Conservation (phyloP, 106 monocot species). For the Dendrobium huoshanense region DNA sequence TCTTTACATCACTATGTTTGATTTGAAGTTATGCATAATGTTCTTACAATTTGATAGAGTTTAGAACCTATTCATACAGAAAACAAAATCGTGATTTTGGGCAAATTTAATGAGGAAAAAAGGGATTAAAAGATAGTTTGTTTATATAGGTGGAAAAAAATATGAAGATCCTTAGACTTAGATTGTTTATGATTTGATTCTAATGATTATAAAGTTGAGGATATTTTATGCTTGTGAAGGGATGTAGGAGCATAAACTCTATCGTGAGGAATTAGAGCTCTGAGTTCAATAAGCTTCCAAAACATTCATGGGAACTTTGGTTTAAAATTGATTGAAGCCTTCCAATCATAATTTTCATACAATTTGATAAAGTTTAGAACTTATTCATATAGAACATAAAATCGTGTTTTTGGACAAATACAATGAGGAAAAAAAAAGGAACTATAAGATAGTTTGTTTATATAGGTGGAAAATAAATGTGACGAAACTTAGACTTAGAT, state of each 20-base stretch:
- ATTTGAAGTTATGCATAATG: not conserved
- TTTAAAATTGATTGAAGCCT: too few species aligned
- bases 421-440: not conserved
- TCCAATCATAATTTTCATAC: not conserved
- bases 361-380: not conserved
- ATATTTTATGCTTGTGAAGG: not conserved
- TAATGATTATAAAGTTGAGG: not conserved
- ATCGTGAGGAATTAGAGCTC: not conserved
- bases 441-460: not conserved
- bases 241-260: not conserved
- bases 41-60: not conserved
- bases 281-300: not conserved
- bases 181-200: not conserved
- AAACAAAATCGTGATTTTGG: not conserved
- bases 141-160: not conserved
- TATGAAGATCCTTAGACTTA: not conserved
- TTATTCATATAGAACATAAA: not conserved
- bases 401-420: conserved; percentile 1
- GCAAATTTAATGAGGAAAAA: not conserved
- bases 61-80: not conserved
- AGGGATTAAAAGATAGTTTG: not conserved
- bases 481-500: not conserved
- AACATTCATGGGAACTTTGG: too few species aligned
- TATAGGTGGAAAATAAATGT: not conserved
- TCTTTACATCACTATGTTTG: not conserved